A percentile compares a stretch with the other conserved stretches of the same genome.
phyloP scores from a whole-genome alignment of 2,329 filamentous ascomycete genomes.

The Pyricularia sp. region DNA sequence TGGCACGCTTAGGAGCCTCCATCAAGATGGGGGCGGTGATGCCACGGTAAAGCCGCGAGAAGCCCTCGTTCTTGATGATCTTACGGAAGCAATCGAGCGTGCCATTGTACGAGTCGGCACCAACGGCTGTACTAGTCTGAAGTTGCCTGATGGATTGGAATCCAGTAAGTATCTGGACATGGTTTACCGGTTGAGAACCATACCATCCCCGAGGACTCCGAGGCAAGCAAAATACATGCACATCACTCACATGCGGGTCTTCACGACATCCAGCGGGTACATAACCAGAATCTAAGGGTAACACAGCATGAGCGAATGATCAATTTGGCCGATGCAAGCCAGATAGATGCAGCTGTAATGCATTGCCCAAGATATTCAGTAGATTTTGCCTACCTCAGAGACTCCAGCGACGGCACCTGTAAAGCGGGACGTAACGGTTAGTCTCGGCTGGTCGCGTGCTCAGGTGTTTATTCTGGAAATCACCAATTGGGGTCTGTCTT shows the following conservation, averaged over 20 bases:
- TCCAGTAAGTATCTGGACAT: not conserved
- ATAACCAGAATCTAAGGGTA: conserved; percentile 69
- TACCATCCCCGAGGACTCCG: not conserved
- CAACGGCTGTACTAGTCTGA: conserved; percentile 63
- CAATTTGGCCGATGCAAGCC: not conserved
- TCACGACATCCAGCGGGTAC: conserved; percentile 98
- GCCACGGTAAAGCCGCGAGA: conserved; percentile 87
- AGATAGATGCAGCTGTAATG: conserved; percentile 1
- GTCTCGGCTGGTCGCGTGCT: conserved; percentile 11
- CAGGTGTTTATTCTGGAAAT: conserved; percentile 17
- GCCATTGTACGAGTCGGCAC: conserved; percentile 84
- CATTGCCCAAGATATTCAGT: conserved; percentile 10
- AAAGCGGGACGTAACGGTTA: conserved; percentile 12
- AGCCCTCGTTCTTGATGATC: conserved; percentile 90
- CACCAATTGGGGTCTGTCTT: conserved; percentile 9
- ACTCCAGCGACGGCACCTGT: conserved; percentile 89
- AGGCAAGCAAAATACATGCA: conserved; percentile 4
- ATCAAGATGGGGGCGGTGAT: conserved; percentile 95
- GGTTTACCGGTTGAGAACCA: not conserved
- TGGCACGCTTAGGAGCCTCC: conserved; percentile 59
- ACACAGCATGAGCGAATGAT: not conserved
- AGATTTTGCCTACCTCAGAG: conserved; percentile 63
- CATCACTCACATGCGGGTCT: conserved; percentile 79
- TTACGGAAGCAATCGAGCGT: conserved; percentile 98
- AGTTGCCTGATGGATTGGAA: conserved; percentile 55